These are phyloP conservation scores for Rhazya stricta DNA, from an alignment of 257 asterid species.

Conservation along the genomic window DNA sequence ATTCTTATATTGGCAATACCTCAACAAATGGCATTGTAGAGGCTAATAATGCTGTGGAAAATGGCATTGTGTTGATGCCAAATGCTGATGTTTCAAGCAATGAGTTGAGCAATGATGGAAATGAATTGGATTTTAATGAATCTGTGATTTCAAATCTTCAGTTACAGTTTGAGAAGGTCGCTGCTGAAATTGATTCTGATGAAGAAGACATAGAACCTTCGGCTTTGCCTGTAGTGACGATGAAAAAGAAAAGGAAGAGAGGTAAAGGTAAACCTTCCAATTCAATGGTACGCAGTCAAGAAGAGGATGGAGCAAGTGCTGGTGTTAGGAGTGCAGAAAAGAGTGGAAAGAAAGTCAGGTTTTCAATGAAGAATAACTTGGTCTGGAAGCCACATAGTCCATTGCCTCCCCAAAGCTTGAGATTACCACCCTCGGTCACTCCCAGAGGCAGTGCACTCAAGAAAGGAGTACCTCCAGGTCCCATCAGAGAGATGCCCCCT, in stretches of 20 bases:
- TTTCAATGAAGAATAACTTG: conserved; percentile 85
- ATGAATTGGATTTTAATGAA: conserved; percentile 34
- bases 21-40: conserved; percentile 24
- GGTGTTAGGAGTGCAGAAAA: conserved; percentile 45
- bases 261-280: conserved; percentile 24
- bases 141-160: conserved; percentile 73
- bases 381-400: conserved; percentile 89
- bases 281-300: conserved; percentile 22
- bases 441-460: conserved; percentile 96
- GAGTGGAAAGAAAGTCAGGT: conserved; percentile 79
- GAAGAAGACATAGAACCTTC: conserved; percentile 33
- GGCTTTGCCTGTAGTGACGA: conserved; percentile 28
- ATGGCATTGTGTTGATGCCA: conserved; percentile 15
- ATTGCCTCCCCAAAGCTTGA: conserved; percentile 82
- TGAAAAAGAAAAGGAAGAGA: conserved; percentile 59
- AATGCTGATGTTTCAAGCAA: conserved; percentile 21
- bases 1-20: conserved; percentile 11
- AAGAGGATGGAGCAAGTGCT: conserved; percentile 30
- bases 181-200: conserved; percentile 50
- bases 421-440: conserved; percentile 86
- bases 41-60: conserved; percentile 13
- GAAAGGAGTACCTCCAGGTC: conserved; percentile 94
- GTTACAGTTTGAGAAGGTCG: conserved; percentile 77
- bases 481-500: conserved; percentile 57
- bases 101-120: conserved; percentile 30